These are phyloP conservation scores for Babesia microti DNA, from an alignment of 169 alveolate species.

Conservation along the genomic window DNA sequence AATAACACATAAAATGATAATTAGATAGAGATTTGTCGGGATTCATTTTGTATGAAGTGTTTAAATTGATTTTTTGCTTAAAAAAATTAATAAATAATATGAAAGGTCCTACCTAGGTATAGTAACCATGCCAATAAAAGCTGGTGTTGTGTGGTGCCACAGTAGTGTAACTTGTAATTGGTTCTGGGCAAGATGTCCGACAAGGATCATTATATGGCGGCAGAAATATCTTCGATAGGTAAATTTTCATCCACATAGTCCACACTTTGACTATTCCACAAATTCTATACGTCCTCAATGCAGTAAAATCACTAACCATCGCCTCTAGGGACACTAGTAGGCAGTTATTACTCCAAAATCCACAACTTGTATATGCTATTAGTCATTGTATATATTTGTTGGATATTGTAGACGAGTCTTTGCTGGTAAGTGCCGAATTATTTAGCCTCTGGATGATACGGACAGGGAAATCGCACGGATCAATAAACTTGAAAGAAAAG, in stretches of 20 bases:
- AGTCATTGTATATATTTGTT: constrained; percentile 35
- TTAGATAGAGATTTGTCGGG: no score
- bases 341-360: constrained; percentile 30
- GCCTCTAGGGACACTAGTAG: constrained; percentile 32
- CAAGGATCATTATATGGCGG: constrained; percentile 41
- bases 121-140: no score
- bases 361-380: constrained; percentile 42
- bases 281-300: constrained; percentile 24
- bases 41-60: no score
- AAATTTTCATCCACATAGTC: no score
- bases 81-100: no score
- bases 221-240: constrained; percentile 47
- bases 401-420: constrained; percentile 24
- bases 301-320: constrained; percentile 18
- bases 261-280: constrained; percentile 45
- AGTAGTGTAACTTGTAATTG: no score
- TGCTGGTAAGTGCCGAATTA: no score
- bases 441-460: constrained; percentile 8
- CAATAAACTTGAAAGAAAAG: constrained; percentile 19
- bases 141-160: no score
- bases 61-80: no score
- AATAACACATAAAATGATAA: no score
- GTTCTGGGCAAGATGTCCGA: no score
- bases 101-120: no score
- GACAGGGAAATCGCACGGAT: constrained; percentile 25